Base-by-base conservation (phyloP, 257 asterid species). In the Solanum ossicruentum region DNA sequence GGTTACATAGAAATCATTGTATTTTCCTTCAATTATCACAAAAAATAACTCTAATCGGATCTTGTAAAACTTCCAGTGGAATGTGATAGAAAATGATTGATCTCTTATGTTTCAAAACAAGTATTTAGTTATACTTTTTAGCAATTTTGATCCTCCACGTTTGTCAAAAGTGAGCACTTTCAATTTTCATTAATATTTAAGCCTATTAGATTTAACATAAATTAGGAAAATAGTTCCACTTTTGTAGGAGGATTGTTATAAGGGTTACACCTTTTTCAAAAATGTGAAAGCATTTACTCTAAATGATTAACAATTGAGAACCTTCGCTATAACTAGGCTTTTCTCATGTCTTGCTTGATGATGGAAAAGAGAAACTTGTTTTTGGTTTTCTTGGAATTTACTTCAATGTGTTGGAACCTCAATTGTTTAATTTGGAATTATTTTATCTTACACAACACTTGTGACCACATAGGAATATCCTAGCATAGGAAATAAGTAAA, bases 311-410 rank as follows among this genome's bases (percentile, higher is more conserved):
- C 61, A 75, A 21, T 75, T 26, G 49, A 78, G 49, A 52, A 78
- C 49, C 28, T 52, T 51, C 28, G 16, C 65, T 52, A 52, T 52
- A 52, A 26, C 28, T 51, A 28, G 83, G 28, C 47, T 28, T 54
- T 72, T 82, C 49, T 66, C 84, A 55, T 57, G 57, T 66, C 84
- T 89, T 87, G 91, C 91, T 90, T 91, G 85, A 18, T 69, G 54
- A 67, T 89, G 45, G 63, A 78, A 88, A 85, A 90, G 57, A 10
- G 11, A 52, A 47, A 8, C 72, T 28, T 32, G 39, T 81, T 66
- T 81, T 77, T 47, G 73, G 49, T 39, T 88, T 86, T 81, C 90
- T 86, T 90, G 51, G 78, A 85, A 86, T 86, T 69, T 52, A 90
- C 93, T 90, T 85, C 82, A 60, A 12, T 71, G 54, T 82, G 70